Conservation (phyloP, 257 asterid genomes). For the Cinchona pubescens region DNA sequence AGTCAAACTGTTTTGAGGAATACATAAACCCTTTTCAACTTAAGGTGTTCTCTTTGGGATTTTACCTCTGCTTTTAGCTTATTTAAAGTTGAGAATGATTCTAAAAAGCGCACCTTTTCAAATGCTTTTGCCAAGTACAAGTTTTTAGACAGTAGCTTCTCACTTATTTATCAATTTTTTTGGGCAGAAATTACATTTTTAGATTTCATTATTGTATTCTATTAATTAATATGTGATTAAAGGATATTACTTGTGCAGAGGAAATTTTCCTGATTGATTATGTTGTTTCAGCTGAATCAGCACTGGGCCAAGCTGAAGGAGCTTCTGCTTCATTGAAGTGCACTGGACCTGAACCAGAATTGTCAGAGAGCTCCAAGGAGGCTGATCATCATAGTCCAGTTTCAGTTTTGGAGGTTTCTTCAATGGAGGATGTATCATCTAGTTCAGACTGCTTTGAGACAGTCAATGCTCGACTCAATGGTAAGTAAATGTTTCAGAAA, state of each 20-base stretch:
- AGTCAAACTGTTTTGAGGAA: not conserved
- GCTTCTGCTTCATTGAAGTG: slow-evolving; percentile 20
- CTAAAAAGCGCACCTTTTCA: not conserved
- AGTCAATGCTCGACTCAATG: slow-evolving; percentile 75
- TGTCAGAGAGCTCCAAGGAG: slow-evolving; percentile 60
- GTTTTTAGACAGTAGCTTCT: not conserved
- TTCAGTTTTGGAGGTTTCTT: slow-evolving; percentile 72
- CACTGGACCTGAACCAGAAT: slow-evolving; percentile 44
- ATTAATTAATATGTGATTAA: not conserved
- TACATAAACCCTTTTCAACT: not conserved
- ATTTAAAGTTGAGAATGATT: slow-evolving; percentile 1
- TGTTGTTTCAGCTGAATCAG: slow-evolving; percentile 43
- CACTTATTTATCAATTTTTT: not conserved
- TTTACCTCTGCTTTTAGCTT: not conserved
- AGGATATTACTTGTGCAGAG: not conserved
- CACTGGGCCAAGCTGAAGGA: slow-evolving; percentile 25
- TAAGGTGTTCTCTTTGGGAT: not conserved
- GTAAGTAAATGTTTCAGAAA: slow-evolving; percentile 32
- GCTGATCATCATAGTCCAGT: slow-evolving; percentile 81
- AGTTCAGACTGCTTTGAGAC: slow-evolving; percentile 70
- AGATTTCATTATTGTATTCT: not conserved
- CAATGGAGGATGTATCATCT: slow-evolving; percentile 51
- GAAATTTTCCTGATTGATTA: not conserved
- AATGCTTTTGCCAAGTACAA: not conserved
- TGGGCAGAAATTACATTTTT: not conserved